Base-by-base conservation (phyloP, 768 basidiomycete genomes). In the Ephemerocybe angulata region DNA sequence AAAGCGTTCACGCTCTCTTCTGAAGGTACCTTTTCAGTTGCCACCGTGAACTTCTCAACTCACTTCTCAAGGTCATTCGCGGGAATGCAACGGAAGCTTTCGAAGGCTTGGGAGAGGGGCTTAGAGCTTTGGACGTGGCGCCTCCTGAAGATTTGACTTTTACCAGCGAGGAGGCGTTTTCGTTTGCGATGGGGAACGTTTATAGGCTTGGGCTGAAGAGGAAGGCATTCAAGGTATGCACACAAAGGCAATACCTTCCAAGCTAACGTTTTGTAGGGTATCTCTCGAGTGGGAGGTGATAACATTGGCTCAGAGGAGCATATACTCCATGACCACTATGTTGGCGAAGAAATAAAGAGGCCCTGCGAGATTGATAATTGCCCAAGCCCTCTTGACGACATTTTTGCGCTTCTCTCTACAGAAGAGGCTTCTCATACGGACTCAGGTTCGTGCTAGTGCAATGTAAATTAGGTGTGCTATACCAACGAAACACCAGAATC, bases 211-310 rank as follows among this genome's bases (percentile, higher is more conserved):
- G 74, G 10, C 65, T 79, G 60, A 70, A 72, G 40, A 72, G 71
- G 10, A 70, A 70, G 13, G 70, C 60, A 42, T 79, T 81, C 66
- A 81, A 80, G 79, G 83, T 81, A 19, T 27, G 4, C 47, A 35
- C 21, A 21, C 24, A 19, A 21, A 21, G 17, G 17, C n/a, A n/a
- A 19, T 40, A 49, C 37, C 49, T 55, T 50, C 44, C 43, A 38
- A 44, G 38, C 41, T 52, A 41, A 41, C 6, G 33, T 35, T 37
- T 50, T 53, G 10, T 50, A 60, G 60, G 54, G 57, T 37, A 53
- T 48, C 30, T 57, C 44, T 28, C 46, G 53, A 1, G 27, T 53
- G 4, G 38, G 40, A 4, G 13, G 31, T 24, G 52, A 42, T 25
- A 44, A 11, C 13, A 25, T 22, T 21, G 13, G 2, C 7, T 27